Evolutionary conservation across 1,284 basidiomycete species (phyloP), one percentile per base, ranked within the genome.

Genomic region (Moniliophthora roreri): DNA sequence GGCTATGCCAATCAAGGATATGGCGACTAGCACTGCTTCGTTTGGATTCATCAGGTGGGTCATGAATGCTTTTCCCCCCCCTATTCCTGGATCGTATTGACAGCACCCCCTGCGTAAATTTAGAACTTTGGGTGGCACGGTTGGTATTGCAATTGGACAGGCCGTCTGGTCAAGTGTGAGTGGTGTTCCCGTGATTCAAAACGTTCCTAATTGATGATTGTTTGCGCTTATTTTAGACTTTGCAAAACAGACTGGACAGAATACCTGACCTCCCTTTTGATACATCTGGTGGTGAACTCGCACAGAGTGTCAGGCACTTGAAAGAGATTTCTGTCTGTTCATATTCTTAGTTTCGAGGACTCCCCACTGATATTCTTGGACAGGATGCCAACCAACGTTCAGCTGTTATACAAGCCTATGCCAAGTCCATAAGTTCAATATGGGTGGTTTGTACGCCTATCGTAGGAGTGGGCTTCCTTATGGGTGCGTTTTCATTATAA

Each of bases 1-100:
- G 1, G 85, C 89, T 0, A 91, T 93, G 87, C 90, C 90, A 0
- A 61, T 89, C 21, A 85, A 84, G 60, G 88, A 91, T 60, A 89
- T 91, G 87, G 86, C 89, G 1, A 90, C 89, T 0, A 84, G 80
- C 54, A 90, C 90, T 0, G 73, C 79, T 1, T 82, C 84, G 0
- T 88, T 85, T 62, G 80, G 82, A n/a, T 85, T 93, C 62, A 69
- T 91, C 54, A 78, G 89, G 84, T 84, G 60, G 48, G 69, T 50
- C 21, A 1, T 11, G 44, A 32, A 39, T 18, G n/a, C 15, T 15
- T 45, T 35, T 4, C 11, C n/a, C n/a, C n/a, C n/a, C n/a, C 26
- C 20, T 36, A 42, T 18, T 6, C 45, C 3, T 10, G 35, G 13
- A 7, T 24, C 36, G 15, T 8, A 41, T 16, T 18, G 36, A 16